Base-by-base conservation (phyloP, 257 asterid species). In the Salvia splendens region DNA sequence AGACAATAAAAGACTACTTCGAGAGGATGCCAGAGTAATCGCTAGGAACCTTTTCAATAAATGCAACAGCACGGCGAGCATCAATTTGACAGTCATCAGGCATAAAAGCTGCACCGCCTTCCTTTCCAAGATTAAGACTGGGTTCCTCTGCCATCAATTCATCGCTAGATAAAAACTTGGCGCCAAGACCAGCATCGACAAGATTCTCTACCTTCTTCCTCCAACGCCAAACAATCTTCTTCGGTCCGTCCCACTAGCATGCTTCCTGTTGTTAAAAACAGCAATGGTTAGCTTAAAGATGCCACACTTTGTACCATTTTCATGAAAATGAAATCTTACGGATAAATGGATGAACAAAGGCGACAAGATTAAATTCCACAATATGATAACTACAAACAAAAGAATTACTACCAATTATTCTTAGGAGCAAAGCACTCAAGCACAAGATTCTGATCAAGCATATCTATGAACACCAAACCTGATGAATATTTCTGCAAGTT, bases 81-180 rank as follows among this genome's bases (percentile, higher is more conserved):
- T 90, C 97, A 59, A 93, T 47, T 70, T 93, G 96, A 79, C 71
- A 85, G 75, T 93, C 98, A 77, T 90, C 95, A 0, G 94, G 91
- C 76, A 85, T 75, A 82, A 85, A 90, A 47, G 88, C 97, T 15
- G 97, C 97, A 56, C 90, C 88, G 0, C 85, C 77, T 67, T 80
- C 96, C 76, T 77, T 73, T 51, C 86, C 96, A 81, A 88, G 83
- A 78, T 75, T 65, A 54, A 93, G 90, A 54, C 85, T 85, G 32
- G 97, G 96, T 73, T 93, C 98, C 78, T 83, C 86, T 40, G 75
- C 67, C 79, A 73, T 73, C 78, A 89, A 76, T 42, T 85, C 95
- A 64, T 81, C 85, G 54, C 62, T 70, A 20, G 86, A 81, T 80
- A 90, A 75, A 78, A 83, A 85, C 79, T 77, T 67, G 15, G 96